A percentile compares a stretch with the other conserved stretches of the same genome.
Evolutionary conservation across 1,284 basidiomycete species (phyloP).

Genomic region (Coniferiporia sulphurascens): DNA sequence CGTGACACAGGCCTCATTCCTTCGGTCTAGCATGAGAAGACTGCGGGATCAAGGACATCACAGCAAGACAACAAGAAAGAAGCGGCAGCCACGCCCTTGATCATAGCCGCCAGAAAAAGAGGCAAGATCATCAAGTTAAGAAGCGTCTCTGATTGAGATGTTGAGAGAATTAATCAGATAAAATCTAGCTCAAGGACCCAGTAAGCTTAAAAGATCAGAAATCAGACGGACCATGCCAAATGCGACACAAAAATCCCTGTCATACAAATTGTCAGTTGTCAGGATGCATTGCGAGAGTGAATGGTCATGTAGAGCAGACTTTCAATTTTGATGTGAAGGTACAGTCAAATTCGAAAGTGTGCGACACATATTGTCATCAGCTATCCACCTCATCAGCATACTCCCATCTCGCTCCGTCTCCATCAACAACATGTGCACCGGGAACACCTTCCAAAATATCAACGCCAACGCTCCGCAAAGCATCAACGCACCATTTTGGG

Average conservation of each 20-base stretch:
- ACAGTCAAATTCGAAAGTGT: background rate
- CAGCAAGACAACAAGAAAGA: too few relatives aligned
- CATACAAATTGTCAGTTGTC: background rate
- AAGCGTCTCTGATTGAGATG: too few relatives aligned
- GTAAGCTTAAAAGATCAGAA: too few relatives aligned
- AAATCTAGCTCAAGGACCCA: too few relatives aligned
- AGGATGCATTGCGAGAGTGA: background rate
- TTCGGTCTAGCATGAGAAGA: too few relatives aligned
- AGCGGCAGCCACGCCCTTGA: too few relatives aligned
- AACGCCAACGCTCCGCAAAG: constrained; percentile 68
- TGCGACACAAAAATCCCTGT: background rate
- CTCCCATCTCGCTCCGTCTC: constrained; percentile 72
- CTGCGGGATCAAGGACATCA: too few relatives aligned
- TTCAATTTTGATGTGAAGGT: background rate
- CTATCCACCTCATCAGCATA: constrained; percentile 35
- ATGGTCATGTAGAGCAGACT: background rate
- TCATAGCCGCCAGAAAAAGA: too few relatives aligned
- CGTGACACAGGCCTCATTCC: too few relatives aligned
- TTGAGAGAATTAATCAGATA: too few relatives aligned
- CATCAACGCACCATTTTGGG: constrained; percentile 81
- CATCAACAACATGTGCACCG: constrained; percentile 45
- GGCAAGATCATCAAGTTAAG: too few relatives aligned
- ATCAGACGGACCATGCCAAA: too few relatives aligned
- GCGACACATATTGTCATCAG: background rate
- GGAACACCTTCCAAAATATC: constrained; percentile 56